phyloP scores from a whole-genome alignment of 805 yeast genomes.

The Pichia nakasei region DNA sequence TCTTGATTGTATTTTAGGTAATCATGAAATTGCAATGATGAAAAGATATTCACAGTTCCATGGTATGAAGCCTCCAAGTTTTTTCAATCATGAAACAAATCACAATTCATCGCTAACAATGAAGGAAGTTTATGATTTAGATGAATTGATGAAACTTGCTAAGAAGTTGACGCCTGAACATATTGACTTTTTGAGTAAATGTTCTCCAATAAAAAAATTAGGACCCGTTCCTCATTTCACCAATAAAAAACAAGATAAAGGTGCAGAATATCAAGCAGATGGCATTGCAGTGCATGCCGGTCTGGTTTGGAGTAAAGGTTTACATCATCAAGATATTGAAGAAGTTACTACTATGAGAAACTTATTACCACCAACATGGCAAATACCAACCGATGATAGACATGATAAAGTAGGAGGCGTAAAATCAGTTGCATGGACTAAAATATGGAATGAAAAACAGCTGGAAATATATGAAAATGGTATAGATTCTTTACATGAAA shows the following conservation, averaged over 20 bases:
- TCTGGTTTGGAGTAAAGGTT: constrained; percentile 48
- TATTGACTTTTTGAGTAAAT: constrained; percentile 46
- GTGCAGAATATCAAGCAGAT: constrained; percentile 19
- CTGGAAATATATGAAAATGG: constrained; percentile 5
- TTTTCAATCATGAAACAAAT: constrained; percentile 12
- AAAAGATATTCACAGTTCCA: constrained; percentile 56
- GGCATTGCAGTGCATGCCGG: constrained; percentile 81
- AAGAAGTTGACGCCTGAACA: constrained; percentile 51
- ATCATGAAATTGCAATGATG: constrained; percentile 73
- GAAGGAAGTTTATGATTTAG: constrained; percentile 25
- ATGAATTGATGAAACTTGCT: constrained; percentile 38
- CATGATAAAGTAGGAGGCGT: constrained; percentile 21
- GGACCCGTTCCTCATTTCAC: constrained; percentile 48
- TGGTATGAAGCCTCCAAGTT: constrained; percentile 27
- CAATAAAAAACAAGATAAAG: constrained; percentile 20
- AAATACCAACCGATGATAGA: constrained; percentile 41
- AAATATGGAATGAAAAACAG: constrained; percentile 25
- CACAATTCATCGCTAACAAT: constrained; percentile 3
- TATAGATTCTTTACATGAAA: constrained; percentile 4
- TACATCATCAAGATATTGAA: constrained; percentile 50
- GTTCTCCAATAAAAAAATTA: constrained; percentile 55
- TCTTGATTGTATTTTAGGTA: constrained; percentile 75
- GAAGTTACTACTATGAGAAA: constrained; percentile 65
- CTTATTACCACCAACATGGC: constrained; percentile 56
- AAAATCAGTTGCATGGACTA: constrained; percentile 27